Evolutionary conservation across 1,139 yeast genomes (phyloP), one percentile per base, ranked within the genome.

Genomic region (Debaryomyces fabryi): DNA sequence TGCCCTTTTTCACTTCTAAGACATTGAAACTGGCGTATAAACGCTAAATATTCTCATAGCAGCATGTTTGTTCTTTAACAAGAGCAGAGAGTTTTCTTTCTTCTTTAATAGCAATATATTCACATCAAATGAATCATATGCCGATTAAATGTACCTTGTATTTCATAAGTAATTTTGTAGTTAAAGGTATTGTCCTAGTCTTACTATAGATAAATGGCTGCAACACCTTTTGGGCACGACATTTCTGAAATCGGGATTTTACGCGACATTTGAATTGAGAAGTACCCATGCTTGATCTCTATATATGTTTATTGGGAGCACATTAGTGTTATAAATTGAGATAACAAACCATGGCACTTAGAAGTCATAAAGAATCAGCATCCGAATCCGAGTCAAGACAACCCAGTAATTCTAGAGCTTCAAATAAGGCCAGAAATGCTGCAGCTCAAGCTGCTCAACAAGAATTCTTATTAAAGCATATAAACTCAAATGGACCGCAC

Each of bases 401-500:
- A n/a, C 57, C 59, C 3, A 47, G 56, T 9, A 57, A 61, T 6
- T 58, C 69, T 2, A 64, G 83, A 52, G 68, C 80, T 0, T 72
- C 81, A 3, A 74, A 81, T 37, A 81, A 81, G 55, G 81, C 82
- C 2, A 72, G 82, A 50, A 78, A 76, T 52, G 80, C 81, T 39
- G 78, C 80, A 5, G 76, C 81, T 0, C 79, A 78, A 34, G 85
- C 82, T 36, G 83, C 85, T 2, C 88, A 83, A 54, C 86, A 82
- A 54, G 83, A 80, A 53, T 80, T 71, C 47, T 65, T 84, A 9
- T 72, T 82, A 20, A 80, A 78, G 53, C 86, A 83, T 55, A 82
- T 84, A 42, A 75, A 83, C 59, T 79, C 86, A 9, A 83, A 84
- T 58, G 88, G 88, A 0, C 87, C 87, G 1, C 72, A 78, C 39